Percentiles rank a stretch among this genome's conserved stretches.
Evolutionary conservation across 2,329 filamentous ascomycete genomes (phyloP).

Genomic region (Trichoderma sp.): DNA sequence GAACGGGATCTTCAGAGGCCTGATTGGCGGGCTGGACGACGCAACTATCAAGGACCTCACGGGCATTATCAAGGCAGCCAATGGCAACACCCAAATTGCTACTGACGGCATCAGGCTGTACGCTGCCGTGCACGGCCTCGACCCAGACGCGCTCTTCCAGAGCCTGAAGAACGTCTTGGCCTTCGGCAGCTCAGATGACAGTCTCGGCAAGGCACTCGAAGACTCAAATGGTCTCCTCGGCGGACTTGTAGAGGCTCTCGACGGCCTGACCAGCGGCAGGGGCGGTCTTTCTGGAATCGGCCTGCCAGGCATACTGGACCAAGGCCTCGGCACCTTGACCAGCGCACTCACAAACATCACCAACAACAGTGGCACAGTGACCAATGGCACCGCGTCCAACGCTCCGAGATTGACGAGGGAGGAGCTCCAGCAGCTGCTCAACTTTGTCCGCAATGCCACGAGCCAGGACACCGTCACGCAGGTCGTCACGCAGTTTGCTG

Average conservation of each 20-base stretch:
- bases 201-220: neutral
- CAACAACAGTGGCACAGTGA: neutral
- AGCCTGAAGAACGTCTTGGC: neutral
- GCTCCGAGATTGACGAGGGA: neutral
- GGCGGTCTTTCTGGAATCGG: neutral
- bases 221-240: neutral
- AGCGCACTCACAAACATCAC: neutral
- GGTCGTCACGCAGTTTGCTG: neutral
- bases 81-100: neutral
- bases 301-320: neutral
- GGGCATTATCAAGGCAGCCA: neutral
- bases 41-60: neutral
- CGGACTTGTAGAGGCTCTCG: neutral
- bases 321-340: neutral
- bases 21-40: neutral
- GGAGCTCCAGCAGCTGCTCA: constrained; percentile 1
- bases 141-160: neutral
- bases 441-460: neutral
- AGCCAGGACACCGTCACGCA: neutral
- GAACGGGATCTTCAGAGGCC: neutral
- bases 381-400: neutral
- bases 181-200: neutral
- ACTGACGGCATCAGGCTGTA: neutral
- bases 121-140: neutral
- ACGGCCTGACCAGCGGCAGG: neutral